Percentiles rank a stretch among this genome's conserved stretches.
phyloP scores from a whole-genome alignment of 1,139 yeast genomes.

The Ashbya aceris region DNA sequence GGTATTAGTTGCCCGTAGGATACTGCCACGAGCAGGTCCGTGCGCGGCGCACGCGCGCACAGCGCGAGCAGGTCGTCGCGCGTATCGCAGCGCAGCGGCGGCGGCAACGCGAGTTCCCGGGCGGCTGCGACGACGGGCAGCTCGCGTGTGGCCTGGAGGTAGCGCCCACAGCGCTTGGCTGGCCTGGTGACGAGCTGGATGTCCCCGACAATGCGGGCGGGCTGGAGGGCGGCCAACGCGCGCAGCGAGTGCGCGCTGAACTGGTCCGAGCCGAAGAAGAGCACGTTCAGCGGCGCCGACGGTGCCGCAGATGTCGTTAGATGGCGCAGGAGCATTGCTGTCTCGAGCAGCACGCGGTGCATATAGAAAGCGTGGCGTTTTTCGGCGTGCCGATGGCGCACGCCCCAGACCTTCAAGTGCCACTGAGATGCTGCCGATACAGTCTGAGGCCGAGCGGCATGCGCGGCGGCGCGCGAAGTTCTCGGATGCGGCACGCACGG shows the following conservation, averaged over 20 bases:
- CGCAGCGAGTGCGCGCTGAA: conserved; percentile 58
- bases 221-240: conserved; percentile 34
- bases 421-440: not conserved
- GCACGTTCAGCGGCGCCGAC: conserved; percentile 32
- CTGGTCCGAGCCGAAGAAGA: conserved; percentile 75
- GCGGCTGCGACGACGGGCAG: conserved; percentile 49
- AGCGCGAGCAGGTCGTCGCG: conserved; percentile 40
- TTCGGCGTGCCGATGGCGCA: too few relatives aligned
- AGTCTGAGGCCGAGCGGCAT: conserved; percentile 4
- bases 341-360: too few relatives aligned
- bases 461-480: conserved; percentile 14
- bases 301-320: too few relatives aligned
- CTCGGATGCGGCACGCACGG: conserved; percentile 10
- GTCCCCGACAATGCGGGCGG: conserved; percentile 32
- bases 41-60: conserved; percentile 22
- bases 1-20: conserved; percentile 85
- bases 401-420: too few relatives aligned
- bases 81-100: conserved; percentile 51
- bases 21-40: conserved; percentile 73
- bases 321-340: too few relatives aligned
- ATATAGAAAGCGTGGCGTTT: too few relatives aligned
- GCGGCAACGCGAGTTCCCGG: conserved; percentile 25
- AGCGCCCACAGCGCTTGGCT: conserved; percentile 67
- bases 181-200: conserved; percentile 59
- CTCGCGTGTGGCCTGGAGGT: conserved; percentile 38